Conservation (phyloP, 2,329 filamentous ascomycete genomes). For the Aspergillus fumigatiaffinis region DNA sequence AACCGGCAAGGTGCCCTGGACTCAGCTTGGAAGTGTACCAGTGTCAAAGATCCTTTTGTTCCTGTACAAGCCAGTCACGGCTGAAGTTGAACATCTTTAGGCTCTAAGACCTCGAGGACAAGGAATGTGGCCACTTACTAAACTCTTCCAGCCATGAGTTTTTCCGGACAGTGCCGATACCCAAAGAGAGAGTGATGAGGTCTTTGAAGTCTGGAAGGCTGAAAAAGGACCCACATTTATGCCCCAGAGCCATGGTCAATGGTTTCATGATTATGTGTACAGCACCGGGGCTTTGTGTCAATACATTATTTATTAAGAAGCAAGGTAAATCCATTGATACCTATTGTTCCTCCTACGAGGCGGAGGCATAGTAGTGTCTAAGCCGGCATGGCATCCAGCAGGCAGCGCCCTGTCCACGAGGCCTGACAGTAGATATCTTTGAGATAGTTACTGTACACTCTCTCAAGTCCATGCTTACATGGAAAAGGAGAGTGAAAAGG, state of each 20-base stretch:
- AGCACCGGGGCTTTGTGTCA: background rate
- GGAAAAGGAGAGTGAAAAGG: background rate
- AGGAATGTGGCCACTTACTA: background rate
- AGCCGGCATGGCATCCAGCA: too few relatives aligned
- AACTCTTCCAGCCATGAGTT: background rate
- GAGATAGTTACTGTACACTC: background rate
- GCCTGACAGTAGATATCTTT: background rate
- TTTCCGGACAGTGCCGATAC: background rate
- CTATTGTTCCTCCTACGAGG: background rate
- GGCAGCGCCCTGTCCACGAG: background rate
- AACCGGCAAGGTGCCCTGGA: too few relatives aligned
- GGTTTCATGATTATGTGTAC: background rate
- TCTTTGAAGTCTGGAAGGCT: background rate
- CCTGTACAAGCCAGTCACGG: background rate
- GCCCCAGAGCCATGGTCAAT: constrained; percentile 1
- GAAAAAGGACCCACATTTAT: background rate
- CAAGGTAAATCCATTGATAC: background rate
- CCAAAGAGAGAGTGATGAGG: constrained; percentile 2
- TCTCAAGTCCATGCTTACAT: background rate
- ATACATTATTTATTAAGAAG: background rate
- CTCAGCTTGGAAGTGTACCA: background rate
- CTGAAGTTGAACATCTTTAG: too few relatives aligned
- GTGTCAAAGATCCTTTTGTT: too few relatives aligned
- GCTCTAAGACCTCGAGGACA: background rate
- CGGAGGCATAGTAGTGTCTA: background rate